phyloP scores from a whole-genome alignment of 352 stramenopile genomes.

The Phytophthora vignae region DNA sequence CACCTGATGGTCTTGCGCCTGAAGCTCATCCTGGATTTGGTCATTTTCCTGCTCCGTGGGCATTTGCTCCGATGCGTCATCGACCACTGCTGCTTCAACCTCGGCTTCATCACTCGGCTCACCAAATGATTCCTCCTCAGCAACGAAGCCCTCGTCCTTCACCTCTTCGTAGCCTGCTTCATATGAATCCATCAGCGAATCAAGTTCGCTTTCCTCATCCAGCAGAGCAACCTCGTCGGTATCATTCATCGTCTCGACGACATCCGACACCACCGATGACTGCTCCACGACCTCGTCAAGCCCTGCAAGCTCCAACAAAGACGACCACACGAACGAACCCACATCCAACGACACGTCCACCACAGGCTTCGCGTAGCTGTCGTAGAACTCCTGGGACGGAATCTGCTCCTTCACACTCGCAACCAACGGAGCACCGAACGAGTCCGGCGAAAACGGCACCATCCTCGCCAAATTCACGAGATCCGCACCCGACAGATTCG shows the following conservation, averaged over 20 bases:
- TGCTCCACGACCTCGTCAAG: constrained; percentile 11
- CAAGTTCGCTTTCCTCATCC: constrained; percentile 7
- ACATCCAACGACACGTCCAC: constrained; percentile 42
- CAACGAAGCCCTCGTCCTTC: constrained; percentile 13
- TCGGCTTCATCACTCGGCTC: constrained; percentile 11
- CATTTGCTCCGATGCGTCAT: constrained; percentile 1
- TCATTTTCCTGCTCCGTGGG: constrained; percentile 8
- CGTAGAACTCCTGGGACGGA: constrained; percentile 41
- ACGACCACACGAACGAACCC: constrained; percentile 38
- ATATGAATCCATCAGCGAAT: constrained; percentile 6
- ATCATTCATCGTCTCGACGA: constrained; percentile 3
- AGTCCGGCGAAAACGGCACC: constrained; percentile 54
- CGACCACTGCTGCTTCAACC: not conserved
- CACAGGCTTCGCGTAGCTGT: constrained; percentile 48
- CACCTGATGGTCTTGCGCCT: not conserved
- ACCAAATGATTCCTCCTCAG: not conserved
- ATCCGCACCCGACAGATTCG: constrained; percentile 28
- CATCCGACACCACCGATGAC: constrained; percentile 1
- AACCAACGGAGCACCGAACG: constrained; percentile 45
- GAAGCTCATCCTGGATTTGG: not conserved
- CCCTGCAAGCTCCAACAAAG: constrained; percentile 29
- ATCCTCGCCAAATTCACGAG: constrained; percentile 39
- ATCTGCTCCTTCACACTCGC: constrained; percentile 42
- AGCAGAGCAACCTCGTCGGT: not conserved
- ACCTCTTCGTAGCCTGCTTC: constrained; percentile 9